phyloP scores from a whole-genome alignment of 768 basidiomycete species.

The Galerina sulciceps region DNA sequence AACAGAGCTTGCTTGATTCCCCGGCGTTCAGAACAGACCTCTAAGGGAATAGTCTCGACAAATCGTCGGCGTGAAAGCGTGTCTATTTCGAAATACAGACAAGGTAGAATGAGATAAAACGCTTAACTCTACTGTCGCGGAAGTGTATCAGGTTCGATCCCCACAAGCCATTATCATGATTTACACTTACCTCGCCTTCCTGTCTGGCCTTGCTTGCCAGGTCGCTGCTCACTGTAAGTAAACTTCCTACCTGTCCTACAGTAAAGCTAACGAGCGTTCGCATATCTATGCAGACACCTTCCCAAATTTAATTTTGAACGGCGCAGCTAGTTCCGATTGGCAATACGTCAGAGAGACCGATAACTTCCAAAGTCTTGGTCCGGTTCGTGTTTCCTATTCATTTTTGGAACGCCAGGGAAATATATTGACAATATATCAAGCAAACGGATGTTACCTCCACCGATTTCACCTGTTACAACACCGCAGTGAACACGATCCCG shows the following conservation, averaged over 20 bases:
- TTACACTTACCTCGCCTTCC: not conserved
- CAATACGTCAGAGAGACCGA: slow-evolving; percentile 45
- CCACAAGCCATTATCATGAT: not conserved
- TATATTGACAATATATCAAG: slow-evolving; percentile 17
- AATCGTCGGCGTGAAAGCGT: not conserved
- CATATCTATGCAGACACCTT: slow-evolving; percentile 40
- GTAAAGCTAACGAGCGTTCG: not conserved
- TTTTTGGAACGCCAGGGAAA: not conserved
- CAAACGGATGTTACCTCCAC: slow-evolving; percentile 46
- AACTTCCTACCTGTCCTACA: not conserved
- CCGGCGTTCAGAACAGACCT: no score
- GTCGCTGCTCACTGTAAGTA: not conserved
- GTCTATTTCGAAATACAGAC: no score
- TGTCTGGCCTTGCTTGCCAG: slow-evolving; percentile 1
- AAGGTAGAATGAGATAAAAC: not conserved
- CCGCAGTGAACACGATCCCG: slow-evolving; percentile 39
- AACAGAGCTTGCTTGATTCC: no score
- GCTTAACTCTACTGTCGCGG: not conserved
- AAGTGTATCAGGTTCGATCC: not conserved
- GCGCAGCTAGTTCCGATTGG: slow-evolving; percentile 41
- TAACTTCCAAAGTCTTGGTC: slow-evolving; percentile 44
- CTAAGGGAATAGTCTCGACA: not conserved
- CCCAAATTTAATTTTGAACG: slow-evolving; percentile 43
- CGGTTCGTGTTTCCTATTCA: slow-evolving; percentile 26
- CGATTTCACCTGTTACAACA: slow-evolving; percentile 51